These are phyloP conservation scores for Rhizodiscina lignyota DNA, from an alignment of 495 filamentous ascomycete genomes.

Conservation along the genomic window DNA sequence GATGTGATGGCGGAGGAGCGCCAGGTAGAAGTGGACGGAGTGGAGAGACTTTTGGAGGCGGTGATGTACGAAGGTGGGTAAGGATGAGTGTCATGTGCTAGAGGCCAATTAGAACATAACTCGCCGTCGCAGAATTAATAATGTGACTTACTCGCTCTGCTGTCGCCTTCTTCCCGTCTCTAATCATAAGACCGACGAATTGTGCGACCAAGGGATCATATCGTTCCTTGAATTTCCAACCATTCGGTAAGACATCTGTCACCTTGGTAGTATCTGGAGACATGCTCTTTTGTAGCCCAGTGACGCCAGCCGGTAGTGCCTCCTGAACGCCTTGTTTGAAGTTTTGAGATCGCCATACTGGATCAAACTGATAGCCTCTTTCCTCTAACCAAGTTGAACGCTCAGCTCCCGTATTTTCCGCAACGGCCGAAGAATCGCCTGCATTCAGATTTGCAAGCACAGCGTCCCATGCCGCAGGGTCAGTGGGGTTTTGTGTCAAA, in stretches of 20 bases:
- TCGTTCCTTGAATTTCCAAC: slow-evolving; percentile 56
- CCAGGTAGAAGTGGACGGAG: slow-evolving; percentile 53
- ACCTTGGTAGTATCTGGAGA: no score
- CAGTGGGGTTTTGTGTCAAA: neutral
- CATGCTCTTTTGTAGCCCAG: no score
- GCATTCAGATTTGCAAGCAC: neutral
- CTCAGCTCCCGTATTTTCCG: no score
- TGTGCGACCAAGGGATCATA: slow-evolving; percentile 73
- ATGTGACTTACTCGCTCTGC: slow-evolving; percentile 57
- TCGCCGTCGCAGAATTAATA: neutral
- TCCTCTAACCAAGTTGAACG: no score
- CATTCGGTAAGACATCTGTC: no score
- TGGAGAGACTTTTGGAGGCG: slow-evolving; percentile 55
- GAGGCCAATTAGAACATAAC: neutral
- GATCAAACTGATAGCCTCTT: no score
- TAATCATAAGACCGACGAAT: slow-evolving; percentile 80
- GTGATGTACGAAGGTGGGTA: slow-evolving; percentile 68
- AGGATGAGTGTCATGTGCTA: slow-evolving; percentile 79
- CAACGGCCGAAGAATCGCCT: slow-evolving; percentile 1
- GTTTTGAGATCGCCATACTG: no score
- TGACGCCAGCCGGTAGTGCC: no score
- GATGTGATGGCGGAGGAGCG: slow-evolving; percentile 49
- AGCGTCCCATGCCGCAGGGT: neutral
- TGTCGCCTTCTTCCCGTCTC: slow-evolving; percentile 64
- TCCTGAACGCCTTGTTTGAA: no score